Conservation (phyloP, 257 asterid species). For the Ligustrum vulgare region DNA sequence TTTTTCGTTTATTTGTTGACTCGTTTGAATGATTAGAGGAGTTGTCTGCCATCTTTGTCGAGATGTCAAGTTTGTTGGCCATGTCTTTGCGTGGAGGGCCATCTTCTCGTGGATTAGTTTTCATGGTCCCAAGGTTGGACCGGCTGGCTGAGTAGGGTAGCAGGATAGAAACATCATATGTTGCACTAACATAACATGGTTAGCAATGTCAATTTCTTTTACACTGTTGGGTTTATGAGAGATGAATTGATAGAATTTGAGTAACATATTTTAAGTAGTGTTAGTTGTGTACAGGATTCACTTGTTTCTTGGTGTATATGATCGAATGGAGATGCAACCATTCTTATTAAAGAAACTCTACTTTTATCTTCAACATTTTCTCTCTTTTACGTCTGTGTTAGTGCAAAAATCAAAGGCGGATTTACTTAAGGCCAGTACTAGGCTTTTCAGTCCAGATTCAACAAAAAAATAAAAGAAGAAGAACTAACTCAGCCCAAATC, state of each 20-base stretch:
- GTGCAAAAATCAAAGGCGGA: no score
- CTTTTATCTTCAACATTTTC: not conserved
- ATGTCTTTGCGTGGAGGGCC: conserved; percentile 18
- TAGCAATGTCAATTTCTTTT: not conserved
- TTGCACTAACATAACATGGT: not conserved
- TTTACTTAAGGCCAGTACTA: no score
- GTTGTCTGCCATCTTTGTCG: conserved; percentile 54
- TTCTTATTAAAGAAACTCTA: not conserved
- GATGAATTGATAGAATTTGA: not conserved
- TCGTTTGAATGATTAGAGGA: conserved; percentile 47
- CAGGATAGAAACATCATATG: not conserved
- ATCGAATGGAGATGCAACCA: not conserved
- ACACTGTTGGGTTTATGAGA: not conserved
- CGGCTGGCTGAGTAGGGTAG: not conserved
- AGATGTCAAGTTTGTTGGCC: conserved; percentile 16
- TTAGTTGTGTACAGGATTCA: not conserved
- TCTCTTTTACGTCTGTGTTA: not conserved
- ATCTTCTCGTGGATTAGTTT: conserved; percentile 18
- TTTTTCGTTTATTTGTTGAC: conserved; percentile 32
- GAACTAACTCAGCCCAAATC: no score
- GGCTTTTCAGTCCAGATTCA: no score
- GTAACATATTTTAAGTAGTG: not conserved
- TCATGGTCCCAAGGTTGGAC: not conserved
- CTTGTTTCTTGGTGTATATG: not conserved
- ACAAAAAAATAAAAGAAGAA: no score